phyloP scores from a whole-genome alignment of 495 filamentous ascomycete species.

The Neurospora intermedia region DNA sequence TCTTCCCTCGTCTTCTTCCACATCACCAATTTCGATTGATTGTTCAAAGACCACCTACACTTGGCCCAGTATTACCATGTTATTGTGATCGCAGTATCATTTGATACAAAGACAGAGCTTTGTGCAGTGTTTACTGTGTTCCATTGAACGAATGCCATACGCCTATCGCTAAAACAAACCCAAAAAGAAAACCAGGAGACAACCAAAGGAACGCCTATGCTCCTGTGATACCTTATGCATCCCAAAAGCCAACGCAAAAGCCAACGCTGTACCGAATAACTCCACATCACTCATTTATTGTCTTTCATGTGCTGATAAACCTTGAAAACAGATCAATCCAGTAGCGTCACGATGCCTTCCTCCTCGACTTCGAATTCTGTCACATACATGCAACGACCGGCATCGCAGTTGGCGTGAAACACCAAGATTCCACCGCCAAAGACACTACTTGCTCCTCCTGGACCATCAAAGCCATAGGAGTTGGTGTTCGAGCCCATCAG shows the following conservation, averaged over 20 bases:
- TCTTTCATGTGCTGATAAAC: not conserved
- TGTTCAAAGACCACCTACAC: too few species aligned
- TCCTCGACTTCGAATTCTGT: conserved; percentile 1
- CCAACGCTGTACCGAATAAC: not conserved
- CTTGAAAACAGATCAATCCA: not conserved
- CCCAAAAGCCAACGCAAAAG: not conserved
- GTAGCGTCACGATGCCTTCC: not conserved
- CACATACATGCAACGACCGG: conserved; percentile 23
- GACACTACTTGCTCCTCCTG: conserved; percentile 25
- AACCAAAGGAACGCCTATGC: too few species aligned
- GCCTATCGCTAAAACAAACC: too few species aligned
- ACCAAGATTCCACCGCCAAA: conserved; percentile 28
- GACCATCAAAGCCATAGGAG: conserved; percentile 29
- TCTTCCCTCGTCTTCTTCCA: too few species aligned
- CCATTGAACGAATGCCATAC: too few species aligned
- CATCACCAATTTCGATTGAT: too few species aligned
- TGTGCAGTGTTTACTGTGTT: too few species aligned
- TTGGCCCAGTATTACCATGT: too few species aligned
- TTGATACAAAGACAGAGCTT: too few species aligned
- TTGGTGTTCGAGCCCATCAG: conserved; percentile 23
- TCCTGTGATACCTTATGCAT: too few species aligned
- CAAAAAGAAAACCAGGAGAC: too few species aligned
- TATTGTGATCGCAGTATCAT: too few species aligned
- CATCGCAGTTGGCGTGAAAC: conserved; percentile 40
- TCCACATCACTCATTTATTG: not conserved